A percentile compares a stretch with the other conserved stretches of the same genome.
Evolutionary conservation across 1,139 yeast genomes (phyloP).

Genomic region (Arxiozyma heterogenica): DNA sequence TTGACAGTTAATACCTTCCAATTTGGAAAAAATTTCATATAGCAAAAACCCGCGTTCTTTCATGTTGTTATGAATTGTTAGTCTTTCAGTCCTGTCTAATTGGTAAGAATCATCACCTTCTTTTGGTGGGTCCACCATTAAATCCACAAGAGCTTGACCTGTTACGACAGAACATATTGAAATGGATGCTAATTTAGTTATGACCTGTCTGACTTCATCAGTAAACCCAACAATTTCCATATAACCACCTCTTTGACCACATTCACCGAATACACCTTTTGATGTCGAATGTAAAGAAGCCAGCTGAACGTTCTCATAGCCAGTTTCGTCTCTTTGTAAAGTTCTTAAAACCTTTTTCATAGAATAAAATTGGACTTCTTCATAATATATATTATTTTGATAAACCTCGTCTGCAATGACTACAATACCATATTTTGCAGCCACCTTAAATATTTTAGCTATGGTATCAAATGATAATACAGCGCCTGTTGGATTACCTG

Average conservation of each 20-base stretch:
- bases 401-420: conserved; percentile 97
- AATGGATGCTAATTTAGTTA: conserved; percentile 80
- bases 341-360: conserved; percentile 58
- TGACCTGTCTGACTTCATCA: conserved; percentile 54
- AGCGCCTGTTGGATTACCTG: conserved; percentile 97
- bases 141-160: conserved; percentile 85
- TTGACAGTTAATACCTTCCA: conserved; percentile 80
- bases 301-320: conserved; percentile 65
- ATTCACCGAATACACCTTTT: conserved; percentile 93
- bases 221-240: conserved; percentile 84
- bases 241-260: conserved; percentile 99
- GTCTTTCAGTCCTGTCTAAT: conserved; percentile 54
- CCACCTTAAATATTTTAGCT: conserved; percentile 59
- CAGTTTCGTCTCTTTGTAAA: conserved; percentile 44
- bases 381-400: conserved; percentile 72
- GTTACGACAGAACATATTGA: conserved; percentile 88
- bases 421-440: conserved; percentile 76
- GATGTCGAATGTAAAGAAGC: conserved; percentile 94
- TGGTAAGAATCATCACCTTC: conserved; percentile 67
- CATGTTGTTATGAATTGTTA: conserved; percentile 52
- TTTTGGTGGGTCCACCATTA: conserved; percentile 87
- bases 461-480: conserved; percentile 59
- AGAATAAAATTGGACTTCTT: conserved; percentile 49
- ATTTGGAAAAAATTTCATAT: conserved; percentile 57
- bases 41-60: conserved; percentile 53